A percentile compares a stretch with the other conserved stretches of the same genome.
phyloP scores from a whole-genome alignment of 352 stramenopile species.

The Aphanomyces euteiches region DNA sequence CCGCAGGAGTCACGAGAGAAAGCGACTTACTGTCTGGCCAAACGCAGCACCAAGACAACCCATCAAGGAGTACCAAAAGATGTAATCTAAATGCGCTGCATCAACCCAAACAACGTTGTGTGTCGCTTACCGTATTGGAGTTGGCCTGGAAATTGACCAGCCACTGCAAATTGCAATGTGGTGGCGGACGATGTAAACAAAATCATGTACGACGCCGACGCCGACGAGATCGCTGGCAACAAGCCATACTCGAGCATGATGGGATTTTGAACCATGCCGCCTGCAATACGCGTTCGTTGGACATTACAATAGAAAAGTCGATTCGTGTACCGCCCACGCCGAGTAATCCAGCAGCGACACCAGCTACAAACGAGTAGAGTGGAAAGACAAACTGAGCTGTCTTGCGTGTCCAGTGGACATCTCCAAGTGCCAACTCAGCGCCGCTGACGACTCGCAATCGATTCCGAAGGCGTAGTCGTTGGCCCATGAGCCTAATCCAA shows the following conservation, averaged over 20 bases:
- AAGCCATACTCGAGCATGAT: slow-evolving; percentile 98
- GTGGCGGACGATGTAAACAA: slow-evolving; percentile 91
- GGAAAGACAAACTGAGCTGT: slow-evolving; percentile 89
- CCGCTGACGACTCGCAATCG: slow-evolving; percentile 62
- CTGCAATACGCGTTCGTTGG: neutral
- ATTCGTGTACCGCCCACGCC: slow-evolving; percentile 85
- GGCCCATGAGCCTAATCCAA: slow-evolving; percentile 52
- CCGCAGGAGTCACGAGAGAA: neutral
- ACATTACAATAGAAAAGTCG: neutral
- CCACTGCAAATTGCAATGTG: slow-evolving; percentile 85
- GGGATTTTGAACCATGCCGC: slow-evolving; percentile 96
- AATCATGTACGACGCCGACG: slow-evolving; percentile 91
- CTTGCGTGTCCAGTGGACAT: slow-evolving; percentile 91
- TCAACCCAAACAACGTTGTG: neutral
- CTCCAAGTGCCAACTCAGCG: slow-evolving; percentile 85
- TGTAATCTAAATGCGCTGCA: slow-evolving; percentile 87
- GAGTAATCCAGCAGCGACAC: slow-evolving; percentile 92
- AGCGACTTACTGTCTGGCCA: slow-evolving; percentile 50
- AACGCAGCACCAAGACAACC: slow-evolving; percentile 81
- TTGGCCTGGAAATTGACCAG: slow-evolving; percentile 67
- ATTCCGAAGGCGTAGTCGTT: slow-evolving; percentile 61
- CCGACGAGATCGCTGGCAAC: slow-evolving; percentile 78
- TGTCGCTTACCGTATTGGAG: slow-evolving; percentile 45
- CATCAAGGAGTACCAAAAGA: slow-evolving; percentile 81
- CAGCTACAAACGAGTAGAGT: slow-evolving; percentile 88